Evolutionary conservation across 1,284 basidiomycete species (phyloP).

Genomic region (Entoloma clypeatum): DNA sequence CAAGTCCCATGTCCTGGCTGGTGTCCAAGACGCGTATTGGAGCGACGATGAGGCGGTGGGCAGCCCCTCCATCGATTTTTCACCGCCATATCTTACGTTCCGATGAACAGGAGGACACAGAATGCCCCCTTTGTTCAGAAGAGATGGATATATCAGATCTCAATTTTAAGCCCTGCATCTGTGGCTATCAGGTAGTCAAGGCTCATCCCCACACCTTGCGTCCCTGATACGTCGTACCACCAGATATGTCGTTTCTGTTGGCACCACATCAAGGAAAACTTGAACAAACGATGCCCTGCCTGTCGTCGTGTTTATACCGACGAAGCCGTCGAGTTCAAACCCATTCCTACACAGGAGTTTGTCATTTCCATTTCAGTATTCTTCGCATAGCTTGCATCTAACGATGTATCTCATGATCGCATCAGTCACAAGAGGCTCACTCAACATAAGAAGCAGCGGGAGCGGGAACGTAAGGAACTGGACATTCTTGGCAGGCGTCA

Average conservation of each 20-base stretch:
- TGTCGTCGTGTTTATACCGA: slow-evolving; percentile 94
- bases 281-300: slow-evolving; percentile 96
- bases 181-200: slow-evolving; percentile 89
- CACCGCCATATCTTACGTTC: slow-evolving; percentile 5
- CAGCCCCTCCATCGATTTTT: slow-evolving; percentile 1
- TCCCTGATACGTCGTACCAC: slow-evolving; percentile 13
- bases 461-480: slow-evolving; percentile 95
- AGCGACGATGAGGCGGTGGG: slow-evolving; percentile 87
- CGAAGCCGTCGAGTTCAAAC: slow-evolving; percentile 92
- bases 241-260: slow-evolving; percentile 99
- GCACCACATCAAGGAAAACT: slow-evolving; percentile 96
- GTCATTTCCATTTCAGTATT: slow-evolving; percentile 31
- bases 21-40: slow-evolving; percentile 98
- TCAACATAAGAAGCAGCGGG: slow-evolving; percentile 93
- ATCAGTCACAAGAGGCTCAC: slow-evolving; percentile 92
- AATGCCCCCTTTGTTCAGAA: slow-evolving; percentile 97
- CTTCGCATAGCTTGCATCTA: slow-evolving; percentile 9
- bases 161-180: slow-evolving; percentile 99
- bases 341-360: slow-evolving; percentile 94
- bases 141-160: slow-evolving; percentile 99
- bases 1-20: slow-evolving; percentile 80
- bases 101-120: slow-evolving; percentile 81
- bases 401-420: slow-evolving; percentile 10
- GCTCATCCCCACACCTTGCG: slow-evolving; percentile 14
- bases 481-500: slow-evolving; percentile 86